These are phyloP conservation scores for Botrytis pseudocinerea DNA, from an alignment of 2,329 filamentous ascomycete genomes.

Conservation along the genomic window DNA sequence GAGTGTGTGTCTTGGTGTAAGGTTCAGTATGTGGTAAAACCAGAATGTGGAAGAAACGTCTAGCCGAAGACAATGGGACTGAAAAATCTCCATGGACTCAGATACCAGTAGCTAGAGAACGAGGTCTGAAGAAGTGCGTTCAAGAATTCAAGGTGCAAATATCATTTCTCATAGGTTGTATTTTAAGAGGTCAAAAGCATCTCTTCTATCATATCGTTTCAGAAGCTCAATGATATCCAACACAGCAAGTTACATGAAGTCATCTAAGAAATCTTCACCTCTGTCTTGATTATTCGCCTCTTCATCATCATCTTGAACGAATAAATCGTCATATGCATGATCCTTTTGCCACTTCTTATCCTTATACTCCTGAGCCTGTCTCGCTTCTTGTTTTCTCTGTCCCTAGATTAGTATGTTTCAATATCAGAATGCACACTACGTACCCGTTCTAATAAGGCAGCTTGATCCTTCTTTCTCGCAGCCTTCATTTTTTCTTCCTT, in stretches of 20 bases:
- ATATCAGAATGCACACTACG: slow-evolving; percentile 30
- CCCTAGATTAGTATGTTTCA: slow-evolving; percentile 13
- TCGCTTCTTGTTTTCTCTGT: slow-evolving; percentile 75
- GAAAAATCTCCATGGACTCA: not conserved
- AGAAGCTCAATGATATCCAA: not conserved
- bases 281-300: slow-evolving; percentile 83
- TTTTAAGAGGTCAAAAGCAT: no score
- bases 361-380: slow-evolving; percentile 74
- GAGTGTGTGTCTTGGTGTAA: not conserved
- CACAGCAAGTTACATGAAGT: slow-evolving; percentile 73
- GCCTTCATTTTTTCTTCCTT: slow-evolving; percentile 74
- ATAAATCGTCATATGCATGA: slow-evolving; percentile 95
- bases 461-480: slow-evolving; percentile 70
- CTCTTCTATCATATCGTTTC: not conserved
- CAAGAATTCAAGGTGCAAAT: not conserved
- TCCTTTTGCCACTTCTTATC: slow-evolving; percentile 93
- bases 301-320: slow-evolving; percentile 72
- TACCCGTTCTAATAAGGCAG: slow-evolving; percentile 62
- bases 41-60: not conserved
- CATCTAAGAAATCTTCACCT: slow-evolving; percentile 75
- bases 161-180: not conserved
- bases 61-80: not conserved
- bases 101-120: not conserved
- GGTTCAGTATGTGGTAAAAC: not conserved
- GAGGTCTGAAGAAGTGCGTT: not conserved